A percentile compares a stretch with the other conserved stretches of the same genome.
These are phyloP conservation scores for Salix exigua DNA, from an alignment of 345 rosid genomes.

Conservation along the genomic window DNA sequence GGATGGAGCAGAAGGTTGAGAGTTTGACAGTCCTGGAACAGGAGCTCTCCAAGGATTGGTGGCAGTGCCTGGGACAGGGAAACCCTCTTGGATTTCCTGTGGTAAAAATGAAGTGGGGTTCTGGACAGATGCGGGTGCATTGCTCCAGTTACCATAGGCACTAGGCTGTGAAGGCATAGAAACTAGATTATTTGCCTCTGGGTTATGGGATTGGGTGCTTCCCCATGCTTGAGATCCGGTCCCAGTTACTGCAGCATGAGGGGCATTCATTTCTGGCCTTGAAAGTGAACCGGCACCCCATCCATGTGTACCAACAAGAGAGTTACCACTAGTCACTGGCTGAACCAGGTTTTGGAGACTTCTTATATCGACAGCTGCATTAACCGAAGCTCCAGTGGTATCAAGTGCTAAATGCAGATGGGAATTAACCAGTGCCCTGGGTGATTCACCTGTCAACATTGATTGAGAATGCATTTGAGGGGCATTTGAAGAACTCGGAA, in stretches of 20 bases:
- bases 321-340: slow-evolving; percentile 28
- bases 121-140: slow-evolving; percentile 39
- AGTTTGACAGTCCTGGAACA: slow-evolving; percentile 36
- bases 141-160: slow-evolving; percentile 41
- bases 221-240: slow-evolving; percentile 54
- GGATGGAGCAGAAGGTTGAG: slow-evolving; percentile 36
- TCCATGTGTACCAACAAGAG: slow-evolving; percentile 37
- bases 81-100: slow-evolving; percentile 33
- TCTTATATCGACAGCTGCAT: slow-evolving; percentile 34
- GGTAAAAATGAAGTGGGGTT: slow-evolving; percentile 30
- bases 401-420: slow-evolving; percentile 18
- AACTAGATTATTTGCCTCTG: slow-evolving; percentile 29
- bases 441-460: slow-evolving; percentile 30
- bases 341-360: slow-evolving; percentile 50
- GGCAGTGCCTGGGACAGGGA: slow-evolving; percentile 36
- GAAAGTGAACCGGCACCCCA: slow-evolving; percentile 40
- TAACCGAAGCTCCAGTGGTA: slow-evolving; percentile 24
- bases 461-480: slow-evolving; percentile 33
- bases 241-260: slow-evolving; percentile 35
- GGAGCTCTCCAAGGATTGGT: slow-evolving; percentile 68
- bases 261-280: slow-evolving; percentile 34
- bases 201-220: slow-evolving; percentile 39
- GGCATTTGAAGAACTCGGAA: slow-evolving; percentile 33
- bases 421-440: slow-evolving; percentile 35
- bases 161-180: slow-evolving; percentile 25